Percentiles rank a stretch among this genome's conserved stretches.
Evolutionary conservation across 2,329 filamentous ascomycete genomes (phyloP).

Genomic region (Shiraia sp.): DNA sequence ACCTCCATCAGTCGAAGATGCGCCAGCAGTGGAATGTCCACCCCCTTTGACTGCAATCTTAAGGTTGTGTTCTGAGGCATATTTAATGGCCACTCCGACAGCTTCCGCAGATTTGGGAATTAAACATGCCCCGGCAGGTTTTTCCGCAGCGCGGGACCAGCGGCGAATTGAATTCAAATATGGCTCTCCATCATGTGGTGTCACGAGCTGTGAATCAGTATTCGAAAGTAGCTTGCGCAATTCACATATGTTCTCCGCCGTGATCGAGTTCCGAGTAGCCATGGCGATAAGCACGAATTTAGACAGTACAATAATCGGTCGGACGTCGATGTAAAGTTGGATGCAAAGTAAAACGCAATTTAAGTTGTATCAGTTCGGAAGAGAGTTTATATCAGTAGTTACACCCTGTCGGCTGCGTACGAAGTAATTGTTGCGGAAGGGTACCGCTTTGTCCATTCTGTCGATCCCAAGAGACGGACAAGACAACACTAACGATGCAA

Average conservation of each 20-base stretch:
- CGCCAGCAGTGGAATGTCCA: conserved; percentile 10
- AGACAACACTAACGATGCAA: too few relatives aligned
- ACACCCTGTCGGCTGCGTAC: too few relatives aligned
- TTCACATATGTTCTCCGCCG: conserved; percentile 1
- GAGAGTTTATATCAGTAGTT: too few relatives aligned
- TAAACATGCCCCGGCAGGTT: conserved; percentile 9
- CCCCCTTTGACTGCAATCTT: conserved; percentile 13
- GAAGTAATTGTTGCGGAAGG: too few relatives aligned
- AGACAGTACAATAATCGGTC: too few relatives aligned
- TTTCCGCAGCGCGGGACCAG: conserved; percentile 11
- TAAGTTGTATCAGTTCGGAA: too few relatives aligned
- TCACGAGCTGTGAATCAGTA: conserved; percentile 7
- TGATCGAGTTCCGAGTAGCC: conserved; percentile 1
- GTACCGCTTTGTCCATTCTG: too few relatives aligned
- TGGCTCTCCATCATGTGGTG: conserved; percentile 4
- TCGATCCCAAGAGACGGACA: too few relatives aligned
- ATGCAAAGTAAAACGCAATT: too few relatives aligned
- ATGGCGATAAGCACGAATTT: not conserved
- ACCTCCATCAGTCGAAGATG: conserved; percentile 11
- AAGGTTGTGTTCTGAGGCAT: conserved; percentile 8
- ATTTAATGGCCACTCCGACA: conserved; percentile 8
- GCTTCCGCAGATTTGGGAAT: conserved; percentile 7
- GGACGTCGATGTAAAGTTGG: too few relatives aligned
- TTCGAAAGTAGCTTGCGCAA: conserved; percentile 4
- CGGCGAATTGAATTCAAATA: conserved; percentile 5